Base-by-base conservation (phyloP, 495 filamentous ascomycete genomes). In the Aspergillus kassunensis region DNA sequence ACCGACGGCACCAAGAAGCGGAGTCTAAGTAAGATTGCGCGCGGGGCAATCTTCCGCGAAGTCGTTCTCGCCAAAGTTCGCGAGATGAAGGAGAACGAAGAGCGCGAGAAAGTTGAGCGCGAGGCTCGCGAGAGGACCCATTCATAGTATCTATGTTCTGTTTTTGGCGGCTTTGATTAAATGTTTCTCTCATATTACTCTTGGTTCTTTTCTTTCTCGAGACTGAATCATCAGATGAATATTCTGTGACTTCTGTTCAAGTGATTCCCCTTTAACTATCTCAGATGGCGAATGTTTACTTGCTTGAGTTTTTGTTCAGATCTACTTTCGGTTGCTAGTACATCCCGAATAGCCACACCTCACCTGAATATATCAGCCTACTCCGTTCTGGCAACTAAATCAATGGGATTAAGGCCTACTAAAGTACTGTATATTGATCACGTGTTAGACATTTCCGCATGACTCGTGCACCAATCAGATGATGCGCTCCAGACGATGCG, bases 41-140 rank as follows among this genome's bases (percentile, higher is more conserved):
- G 88, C 62, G 85, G 88, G 24, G 93, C 90, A 23, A 97, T 97
- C 63, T 97, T 98, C 80, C 80, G 89, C 51, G 93, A 97, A 64
- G 89, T 98, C n/a, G 95, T 97, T 1, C 75, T 98, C 15, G 95
- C 93, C 43, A 97, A 97, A 74, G 91, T 97, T 19, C 81, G 87
- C 35, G 92, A 98, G 66, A 86, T 87, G 79, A 97, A 95, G 79
- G 85, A 89, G 56, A 75, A 85, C 51, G 88, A 96, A 62, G 84
- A 91, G 67, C 80, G 82, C 29, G 73, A 84, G 56, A 83, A 83
- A 67, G 69, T 86, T 5, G 83, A 84, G 59, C 81, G 65, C 23
- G 69, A 72, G 42, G 77, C 71, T 12, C 68, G 75, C 20, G 73
- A 74, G 42, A 72, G 70, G 35, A 66, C 69, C 19, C 30, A 45